Evolutionary conservation across 2,329 filamentous ascomycete species (phyloP).

Genomic region (Penicillium aurantiogriseum): DNA sequence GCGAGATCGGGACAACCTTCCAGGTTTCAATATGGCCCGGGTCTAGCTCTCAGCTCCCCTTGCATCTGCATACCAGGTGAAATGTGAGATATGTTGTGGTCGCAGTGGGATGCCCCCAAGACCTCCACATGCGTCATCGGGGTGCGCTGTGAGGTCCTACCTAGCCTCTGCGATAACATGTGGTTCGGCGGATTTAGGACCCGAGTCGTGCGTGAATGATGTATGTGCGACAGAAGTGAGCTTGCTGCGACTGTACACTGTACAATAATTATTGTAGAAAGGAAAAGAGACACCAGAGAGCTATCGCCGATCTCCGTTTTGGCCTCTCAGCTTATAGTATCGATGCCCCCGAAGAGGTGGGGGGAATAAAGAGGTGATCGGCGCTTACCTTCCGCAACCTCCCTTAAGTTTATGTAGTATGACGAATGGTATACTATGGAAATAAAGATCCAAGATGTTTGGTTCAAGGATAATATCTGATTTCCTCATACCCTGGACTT

Average conservation of each 20-base stretch:
- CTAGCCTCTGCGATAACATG: constrained; percentile 5
- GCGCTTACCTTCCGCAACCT: neutral
- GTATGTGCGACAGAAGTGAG: constrained; percentile 10
- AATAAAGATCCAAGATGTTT: constrained; percentile 13
- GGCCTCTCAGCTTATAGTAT: neutral
- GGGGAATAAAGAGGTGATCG: neutral
- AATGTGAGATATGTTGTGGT: constrained; percentile 3
- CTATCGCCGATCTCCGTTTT: neutral
- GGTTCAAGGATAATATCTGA: neutral
- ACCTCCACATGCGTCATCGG: constrained; percentile 25
- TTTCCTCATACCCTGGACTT: neutral
- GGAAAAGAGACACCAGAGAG: neutral
- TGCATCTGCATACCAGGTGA: constrained; percentile 22
- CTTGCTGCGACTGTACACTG: neutral
- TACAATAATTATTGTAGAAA: neutral
- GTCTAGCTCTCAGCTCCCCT: constrained; percentile 20
- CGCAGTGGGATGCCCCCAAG: constrained; percentile 2
- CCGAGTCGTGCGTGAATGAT: neutral
- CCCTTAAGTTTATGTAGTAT: neutral
- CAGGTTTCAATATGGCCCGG: constrained; percentile 15
- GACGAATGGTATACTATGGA: constrained; percentile 14
- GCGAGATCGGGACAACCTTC: constrained; percentile 16
- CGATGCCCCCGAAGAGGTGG: neutral
- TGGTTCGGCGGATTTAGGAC: constrained; percentile 19
- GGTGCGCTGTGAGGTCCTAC: constrained; percentile 10